phyloP scores from a whole-genome alignment of 2,329 filamentous ascomycete genomes.

The Pseudocercospora crystallina region DNA sequence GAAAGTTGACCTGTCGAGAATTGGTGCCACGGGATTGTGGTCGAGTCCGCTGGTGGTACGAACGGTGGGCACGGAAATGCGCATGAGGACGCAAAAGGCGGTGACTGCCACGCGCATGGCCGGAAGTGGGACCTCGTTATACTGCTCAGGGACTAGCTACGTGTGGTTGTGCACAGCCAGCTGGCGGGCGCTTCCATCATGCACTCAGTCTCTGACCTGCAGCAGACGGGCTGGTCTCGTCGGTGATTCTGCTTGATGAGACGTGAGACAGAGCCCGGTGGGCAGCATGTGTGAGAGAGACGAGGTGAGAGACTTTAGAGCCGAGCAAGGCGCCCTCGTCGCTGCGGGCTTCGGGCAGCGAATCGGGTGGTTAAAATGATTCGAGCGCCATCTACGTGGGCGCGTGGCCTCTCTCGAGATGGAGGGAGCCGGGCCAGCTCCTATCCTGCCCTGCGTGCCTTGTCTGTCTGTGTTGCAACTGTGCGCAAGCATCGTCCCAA shows the following conservation, averaged over 20 bases:
- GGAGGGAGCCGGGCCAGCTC: neutral
- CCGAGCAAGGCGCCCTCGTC: slow-evolving; percentile 1
- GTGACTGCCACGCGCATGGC: slow-evolving; percentile 15
- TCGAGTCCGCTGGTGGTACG: too few species aligned
- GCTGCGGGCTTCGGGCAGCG: neutral
- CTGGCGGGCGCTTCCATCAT: slow-evolving; percentile 13
- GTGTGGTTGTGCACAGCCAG: slow-evolving; percentile 6
- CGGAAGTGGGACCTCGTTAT: slow-evolving; percentile 1
- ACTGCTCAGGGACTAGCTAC: slow-evolving; percentile 6
- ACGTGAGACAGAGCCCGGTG: neutral
- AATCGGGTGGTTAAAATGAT: neutral
- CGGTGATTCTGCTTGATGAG: too few species aligned
- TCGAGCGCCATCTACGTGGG: too few species aligned
- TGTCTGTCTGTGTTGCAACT: neutral
- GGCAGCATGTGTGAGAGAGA: neutral
- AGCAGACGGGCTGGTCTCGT: too few species aligned
- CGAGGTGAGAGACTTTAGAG: neutral
- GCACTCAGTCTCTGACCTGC: neutral
- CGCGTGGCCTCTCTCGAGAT: neutral
- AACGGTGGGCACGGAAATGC: neutral
- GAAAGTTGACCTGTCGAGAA: too few species aligned
- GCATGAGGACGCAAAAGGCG: slow-evolving; percentile 13
- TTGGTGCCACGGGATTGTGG: too few species aligned
- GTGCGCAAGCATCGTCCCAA: slow-evolving; percentile 5
- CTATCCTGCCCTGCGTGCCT: too few species aligned